Evolutionary conservation across 192 early-diverging fungal species (phyloP).

Genomic region (Paraglomus brasilianum): DNA sequence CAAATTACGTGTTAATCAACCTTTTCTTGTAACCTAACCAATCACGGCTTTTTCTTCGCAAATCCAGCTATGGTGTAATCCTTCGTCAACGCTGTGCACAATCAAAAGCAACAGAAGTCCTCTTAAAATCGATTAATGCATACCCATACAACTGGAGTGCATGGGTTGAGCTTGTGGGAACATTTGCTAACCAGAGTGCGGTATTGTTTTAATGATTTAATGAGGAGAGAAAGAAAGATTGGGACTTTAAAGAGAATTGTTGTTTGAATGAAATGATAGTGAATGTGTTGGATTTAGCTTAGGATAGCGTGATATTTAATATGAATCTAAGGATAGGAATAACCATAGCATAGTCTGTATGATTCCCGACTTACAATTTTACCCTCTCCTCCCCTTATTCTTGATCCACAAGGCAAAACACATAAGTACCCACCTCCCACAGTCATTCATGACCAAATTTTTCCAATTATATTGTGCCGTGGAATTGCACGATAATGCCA

Average conservation of each 20-base stretch:
- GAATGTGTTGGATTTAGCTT: background rate
- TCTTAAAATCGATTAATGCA: slow-evolving; percentile 64
- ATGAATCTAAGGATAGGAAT: too few relatives aligned
- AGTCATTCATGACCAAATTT: slow-evolving; percentile 45
- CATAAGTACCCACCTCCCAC: slow-evolving; percentile 24
- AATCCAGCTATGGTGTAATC: slow-evolving; percentile 54
- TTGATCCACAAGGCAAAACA: background rate
- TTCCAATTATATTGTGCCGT: slow-evolving; percentile 59
- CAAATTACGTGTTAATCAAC: background rate
- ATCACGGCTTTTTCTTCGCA: slow-evolving; percentile 1
- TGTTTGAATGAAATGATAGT: background rate
- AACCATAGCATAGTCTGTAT: too few relatives aligned
- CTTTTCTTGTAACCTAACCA: background rate
- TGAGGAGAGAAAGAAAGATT: background rate
- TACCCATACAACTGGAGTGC: slow-evolving; percentile 91
- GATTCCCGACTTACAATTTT: too few relatives aligned
- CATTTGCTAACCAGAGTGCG: slow-evolving; percentile 46
- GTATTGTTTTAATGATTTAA: slow-evolving; percentile 14
- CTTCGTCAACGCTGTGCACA: slow-evolving; percentile 42
- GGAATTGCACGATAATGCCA: slow-evolving; percentile 46
- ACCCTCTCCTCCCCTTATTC: background rate
- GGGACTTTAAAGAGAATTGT: background rate
- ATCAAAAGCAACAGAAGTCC: slow-evolving; percentile 47
- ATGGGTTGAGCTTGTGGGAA: slow-evolving; percentile 75
- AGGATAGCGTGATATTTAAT: background rate